These are phyloP conservation scores for Pistacia integerrima DNA, from an alignment of 345 rosid genomes.

Conservation along the genomic window DNA sequence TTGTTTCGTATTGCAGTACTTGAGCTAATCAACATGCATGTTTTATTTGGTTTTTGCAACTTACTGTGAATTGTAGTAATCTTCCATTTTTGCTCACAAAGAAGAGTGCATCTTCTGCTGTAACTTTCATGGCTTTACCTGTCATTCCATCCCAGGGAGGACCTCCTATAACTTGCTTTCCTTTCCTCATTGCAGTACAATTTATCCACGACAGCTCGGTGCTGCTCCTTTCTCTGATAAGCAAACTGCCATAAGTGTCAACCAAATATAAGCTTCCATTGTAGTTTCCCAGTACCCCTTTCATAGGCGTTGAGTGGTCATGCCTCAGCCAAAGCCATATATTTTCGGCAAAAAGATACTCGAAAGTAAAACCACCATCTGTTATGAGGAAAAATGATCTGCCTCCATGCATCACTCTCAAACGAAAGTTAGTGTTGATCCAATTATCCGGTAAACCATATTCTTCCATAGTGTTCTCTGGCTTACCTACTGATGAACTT, in stretches of 20 bases:
- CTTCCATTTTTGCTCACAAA: constrained; percentile 64
- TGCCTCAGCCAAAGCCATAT: constrained; percentile 73
- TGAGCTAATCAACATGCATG: neutral
- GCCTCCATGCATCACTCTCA: constrained; percentile 58
- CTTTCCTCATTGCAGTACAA: constrained; percentile 64
- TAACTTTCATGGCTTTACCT: constrained; percentile 47
- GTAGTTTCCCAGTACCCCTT: constrained; percentile 61
- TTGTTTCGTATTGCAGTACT: neutral
- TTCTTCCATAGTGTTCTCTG: constrained; percentile 24
- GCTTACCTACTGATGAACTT: constrained; percentile 19
- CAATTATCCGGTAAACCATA: constrained; percentile 38
- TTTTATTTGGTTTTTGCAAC: constrained; percentile 26
- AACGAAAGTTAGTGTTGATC: constrained; percentile 45
- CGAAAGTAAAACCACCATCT: constrained; percentile 54
- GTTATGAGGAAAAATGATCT: constrained; percentile 61
- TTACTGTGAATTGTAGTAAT: constrained; percentile 62
- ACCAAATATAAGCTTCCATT: constrained; percentile 68
- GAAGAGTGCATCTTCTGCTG: constrained; percentile 64
- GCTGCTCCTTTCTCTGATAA: constrained; percentile 58
- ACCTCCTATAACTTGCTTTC: constrained; percentile 53
- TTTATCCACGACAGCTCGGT: constrained; percentile 57
- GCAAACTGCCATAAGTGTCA: constrained; percentile 49
- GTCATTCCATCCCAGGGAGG: constrained; percentile 70
- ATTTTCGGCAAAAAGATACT: constrained; percentile 59
- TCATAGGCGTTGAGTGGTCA: constrained; percentile 60